These are phyloP conservation scores for Encephalitozoon cuniculi DNA, from an alignment of 371 early-diverging fungal species.

Conservation along the genomic window DNA sequence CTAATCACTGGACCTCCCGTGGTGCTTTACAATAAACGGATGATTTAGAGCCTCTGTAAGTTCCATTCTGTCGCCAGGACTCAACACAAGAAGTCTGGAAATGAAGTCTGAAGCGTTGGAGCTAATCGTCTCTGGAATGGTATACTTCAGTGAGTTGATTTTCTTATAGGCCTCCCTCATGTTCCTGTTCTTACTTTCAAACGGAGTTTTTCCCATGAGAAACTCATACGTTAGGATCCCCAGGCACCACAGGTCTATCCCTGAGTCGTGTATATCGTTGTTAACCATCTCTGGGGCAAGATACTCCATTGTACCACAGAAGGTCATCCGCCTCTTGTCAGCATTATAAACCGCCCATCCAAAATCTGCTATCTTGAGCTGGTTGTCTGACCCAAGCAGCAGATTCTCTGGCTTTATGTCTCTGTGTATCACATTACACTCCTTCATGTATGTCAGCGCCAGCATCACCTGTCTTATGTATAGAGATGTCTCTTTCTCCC, in stretches of 20 bases:
- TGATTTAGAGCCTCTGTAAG: conserved; percentile 69
- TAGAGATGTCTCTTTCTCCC: conserved; percentile 69
- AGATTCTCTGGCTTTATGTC: conserved; percentile 90
- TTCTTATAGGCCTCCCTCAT: conserved; percentile 68
- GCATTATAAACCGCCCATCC: conserved; percentile 95
- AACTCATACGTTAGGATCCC: conserved; percentile 94
- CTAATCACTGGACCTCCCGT: neutral
- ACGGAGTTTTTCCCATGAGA: conserved; percentile 82
- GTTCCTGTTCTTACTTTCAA: conserved; percentile 67
- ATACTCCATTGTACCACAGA: conserved; percentile 95
- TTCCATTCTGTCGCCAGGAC: conserved; percentile 68
- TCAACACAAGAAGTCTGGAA: conserved; percentile 66
- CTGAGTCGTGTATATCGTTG: conserved; percentile 70
- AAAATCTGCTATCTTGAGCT: conserved; percentile 89
- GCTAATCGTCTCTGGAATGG: conserved; percentile 71
- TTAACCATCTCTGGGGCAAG: conserved; percentile 76
- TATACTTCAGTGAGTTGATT: conserved; percentile 73
- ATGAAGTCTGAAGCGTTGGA: conserved; percentile 79
- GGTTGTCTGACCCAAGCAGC: conserved; percentile 71
- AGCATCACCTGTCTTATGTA: conserved; percentile 76
- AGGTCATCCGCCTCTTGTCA: conserved; percentile 63
- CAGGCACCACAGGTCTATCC: conserved; percentile 90
- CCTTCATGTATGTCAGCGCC: conserved; percentile 79
- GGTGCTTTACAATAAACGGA: conserved; percentile 66
- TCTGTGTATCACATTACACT: conserved; percentile 84